Evolutionary conservation across 306 rosid genomes (phyloP).

Genomic region (Sphenostylis stenocarpa): DNA sequence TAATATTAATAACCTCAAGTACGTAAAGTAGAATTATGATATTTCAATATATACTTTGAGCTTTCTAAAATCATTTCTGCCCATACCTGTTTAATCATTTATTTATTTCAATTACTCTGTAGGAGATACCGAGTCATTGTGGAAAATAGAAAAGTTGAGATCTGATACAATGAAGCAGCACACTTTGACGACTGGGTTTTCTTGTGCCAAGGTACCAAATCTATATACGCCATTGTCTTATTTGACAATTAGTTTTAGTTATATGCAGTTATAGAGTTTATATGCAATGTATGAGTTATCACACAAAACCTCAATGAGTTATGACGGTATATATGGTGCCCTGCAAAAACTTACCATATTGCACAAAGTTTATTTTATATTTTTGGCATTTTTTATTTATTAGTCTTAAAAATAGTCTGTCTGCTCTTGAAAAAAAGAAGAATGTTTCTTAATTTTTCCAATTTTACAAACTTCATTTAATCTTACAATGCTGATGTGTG

Average conservation of each 20-base stretch:
- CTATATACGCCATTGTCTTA: neutral
- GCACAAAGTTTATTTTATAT: neutral
- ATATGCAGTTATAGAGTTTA: neutral
- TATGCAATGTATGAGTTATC: neutral
- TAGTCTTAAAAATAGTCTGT: neutral
- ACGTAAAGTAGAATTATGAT: neutral
- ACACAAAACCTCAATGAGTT: neutral
- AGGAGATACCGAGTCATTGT: conserved; percentile 72
- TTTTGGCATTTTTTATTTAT: neutral
- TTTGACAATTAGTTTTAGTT: conserved; percentile 12
- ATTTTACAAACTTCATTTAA: conserved; percentile 8
- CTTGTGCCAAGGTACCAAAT: conserved; percentile 75
- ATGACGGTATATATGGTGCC: neutral
- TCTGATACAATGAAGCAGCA: conserved; percentile 68
- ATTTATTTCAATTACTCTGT: conserved; percentile 25
- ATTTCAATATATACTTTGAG: conserved; percentile 20
- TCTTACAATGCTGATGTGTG: neutral
- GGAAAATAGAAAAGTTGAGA: conserved; percentile 79
- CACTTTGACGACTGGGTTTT: conserved; percentile 65
- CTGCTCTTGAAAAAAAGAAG: neutral
- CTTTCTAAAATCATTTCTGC: neutral
- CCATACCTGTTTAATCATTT: conserved; percentile 7
- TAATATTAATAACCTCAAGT: neutral
- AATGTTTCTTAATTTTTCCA: neutral
- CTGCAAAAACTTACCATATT: neutral